Percentiles rank a stretch among this genome's conserved stretches.
These are phyloP conservation scores for Pyrrhoderma noxium DNA, from an alignment of 1,284 basidiomycete genomes.

Conservation along the genomic window DNA sequence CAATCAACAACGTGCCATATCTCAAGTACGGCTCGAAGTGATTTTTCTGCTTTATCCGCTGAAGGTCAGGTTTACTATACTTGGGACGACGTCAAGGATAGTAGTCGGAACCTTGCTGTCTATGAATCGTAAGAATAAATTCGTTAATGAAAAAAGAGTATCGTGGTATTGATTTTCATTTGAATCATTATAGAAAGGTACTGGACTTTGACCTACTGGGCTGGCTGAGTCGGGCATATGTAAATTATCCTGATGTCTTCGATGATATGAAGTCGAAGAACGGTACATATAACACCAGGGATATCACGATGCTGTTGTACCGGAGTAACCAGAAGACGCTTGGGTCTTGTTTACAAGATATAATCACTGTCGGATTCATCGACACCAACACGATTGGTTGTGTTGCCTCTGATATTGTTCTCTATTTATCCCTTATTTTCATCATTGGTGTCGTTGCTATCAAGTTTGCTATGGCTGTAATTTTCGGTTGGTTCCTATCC, in stretches of 20 bases:
- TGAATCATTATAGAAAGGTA: conserved; percentile 50
- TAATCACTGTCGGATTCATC: conserved; percentile 86
- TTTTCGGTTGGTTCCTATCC: conserved; percentile 96
- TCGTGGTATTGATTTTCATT: too few species aligned
- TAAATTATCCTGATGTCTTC: conserved; percentile 78
- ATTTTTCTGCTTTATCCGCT: conserved; percentile 43
- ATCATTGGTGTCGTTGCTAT: conserved; percentile 96
- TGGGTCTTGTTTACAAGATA: conserved; percentile 81
- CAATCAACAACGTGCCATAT: conserved; percentile 67
- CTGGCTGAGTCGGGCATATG: conserved; percentile 74
- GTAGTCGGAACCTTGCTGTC: conserved; percentile 77
- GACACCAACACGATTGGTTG: conserved; percentile 94
- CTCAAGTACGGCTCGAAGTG: conserved; percentile 42
- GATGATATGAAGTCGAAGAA: conserved; percentile 67
- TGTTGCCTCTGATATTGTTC: conserved; percentile 89
- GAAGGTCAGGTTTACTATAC: conserved; percentile 89
- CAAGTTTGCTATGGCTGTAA: conserved; percentile 94
- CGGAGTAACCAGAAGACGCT: conserved; percentile 58
- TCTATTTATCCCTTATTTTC: conserved; percentile 94
- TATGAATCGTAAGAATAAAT: conserved; percentile 82
- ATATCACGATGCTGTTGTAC: conserved; percentile 78
- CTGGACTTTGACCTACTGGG: conserved; percentile 81
- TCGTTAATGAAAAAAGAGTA: too few species aligned
- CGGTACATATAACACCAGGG: conserved; percentile 72
- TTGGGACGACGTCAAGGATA: conserved; percentile 77